Evolutionary conservation across 2,329 filamentous ascomycete genomes (phyloP).

Genomic region (Zelopaecilomyces penicillatus): DNA sequence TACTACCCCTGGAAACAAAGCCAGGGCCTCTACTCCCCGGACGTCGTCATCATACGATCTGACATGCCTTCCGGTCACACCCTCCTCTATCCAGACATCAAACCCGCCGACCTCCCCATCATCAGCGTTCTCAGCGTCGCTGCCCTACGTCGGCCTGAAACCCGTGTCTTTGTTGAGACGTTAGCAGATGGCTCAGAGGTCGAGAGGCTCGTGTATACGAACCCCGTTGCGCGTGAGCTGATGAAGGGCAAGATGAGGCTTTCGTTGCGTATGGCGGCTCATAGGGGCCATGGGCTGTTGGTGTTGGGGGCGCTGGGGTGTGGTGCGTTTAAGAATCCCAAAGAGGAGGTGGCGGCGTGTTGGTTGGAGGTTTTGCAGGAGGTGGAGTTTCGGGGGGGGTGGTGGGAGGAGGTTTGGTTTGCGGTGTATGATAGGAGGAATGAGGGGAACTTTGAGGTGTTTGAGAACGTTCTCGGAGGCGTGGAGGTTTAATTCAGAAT

Average conservation of each 20-base stretch:
- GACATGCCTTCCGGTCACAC: constrained; percentile 37
- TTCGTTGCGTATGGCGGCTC: constrained; percentile 50
- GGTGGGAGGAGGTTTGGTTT: constrained; percentile 58
- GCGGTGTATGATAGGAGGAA: constrained; percentile 44
- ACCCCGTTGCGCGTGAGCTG: constrained; percentile 36
- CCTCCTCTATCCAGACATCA: constrained; percentile 31
- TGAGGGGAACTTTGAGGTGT: constrained; percentile 43
- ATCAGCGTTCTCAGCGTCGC: constrained; percentile 55
- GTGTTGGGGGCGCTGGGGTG: constrained; percentile 64
- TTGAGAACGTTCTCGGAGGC: constrained; percentile 35
- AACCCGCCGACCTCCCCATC: constrained; percentile 33
- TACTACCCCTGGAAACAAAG: constrained; percentile 46
- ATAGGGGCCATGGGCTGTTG: constrained; percentile 45
- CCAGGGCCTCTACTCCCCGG: constrained; percentile 50
- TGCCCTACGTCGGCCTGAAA: constrained; percentile 37
- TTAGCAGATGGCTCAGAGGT: constrained; percentile 13
- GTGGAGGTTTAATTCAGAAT: constrained; percentile 18
- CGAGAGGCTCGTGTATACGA: constrained; percentile 30
- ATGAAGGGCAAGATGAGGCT: constrained; percentile 58
- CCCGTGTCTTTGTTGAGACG: constrained; percentile 12
- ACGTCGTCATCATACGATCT: constrained; percentile 49
- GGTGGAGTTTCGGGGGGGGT: constrained; percentile 52
- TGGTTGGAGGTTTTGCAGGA: constrained; percentile 55
- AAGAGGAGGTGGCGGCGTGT: constrained; percentile 50
- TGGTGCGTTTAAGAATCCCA: constrained; percentile 57